These are phyloP conservation scores for Apophysomyces elegans DNA, from an alignment of 371 early-diverging fungal genomes.

Conservation along the genomic window DNA sequence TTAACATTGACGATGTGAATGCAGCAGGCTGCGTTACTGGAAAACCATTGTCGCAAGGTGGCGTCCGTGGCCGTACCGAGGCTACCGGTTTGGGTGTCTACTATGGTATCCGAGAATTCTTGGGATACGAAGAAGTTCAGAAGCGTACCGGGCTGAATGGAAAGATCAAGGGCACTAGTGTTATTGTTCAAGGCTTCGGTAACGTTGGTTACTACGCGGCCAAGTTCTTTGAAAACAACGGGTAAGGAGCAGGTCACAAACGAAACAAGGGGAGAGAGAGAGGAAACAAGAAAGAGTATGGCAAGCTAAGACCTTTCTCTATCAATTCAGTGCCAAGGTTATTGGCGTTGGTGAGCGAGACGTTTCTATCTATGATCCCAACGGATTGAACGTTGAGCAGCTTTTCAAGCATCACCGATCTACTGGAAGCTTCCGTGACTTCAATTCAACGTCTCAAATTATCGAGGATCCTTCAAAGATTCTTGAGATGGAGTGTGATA, in stretches of 20 bases:
- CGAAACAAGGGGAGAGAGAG: conserved; percentile 3
- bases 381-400: conserved; percentile 77
- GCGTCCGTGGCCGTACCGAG: conserved; percentile 90
- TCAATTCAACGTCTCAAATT: conserved; percentile 63
- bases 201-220: conserved; percentile 92
- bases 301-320: not conserved
- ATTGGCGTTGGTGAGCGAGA: conserved; percentile 83
- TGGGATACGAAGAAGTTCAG: conserved; percentile 81
- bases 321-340: conserved; percentile 67
- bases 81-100: conserved; percentile 91
- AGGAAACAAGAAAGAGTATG: not conserved
- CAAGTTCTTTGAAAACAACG: conserved; percentile 86
- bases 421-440: conserved; percentile 74
- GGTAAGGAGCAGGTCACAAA: conserved; percentile 28
- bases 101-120: conserved; percentile 87
- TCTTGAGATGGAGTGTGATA: conserved; percentile 84
- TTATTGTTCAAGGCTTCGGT: conserved; percentile 90
- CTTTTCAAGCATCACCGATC: conserved; percentile 70
- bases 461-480: conserved; percentile 63
- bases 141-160: conserved; percentile 73
- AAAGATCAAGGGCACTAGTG: conserved; percentile 66
- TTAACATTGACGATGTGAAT: conserved; percentile 83
- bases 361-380: conserved; percentile 67
- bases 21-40: conserved; percentile 89
- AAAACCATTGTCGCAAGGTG: conserved; percentile 86